These are phyloP conservation scores for Fusarium sarcochroum DNA, from an alignment of 2,329 filamentous ascomycete species.

Conservation along the genomic window DNA sequence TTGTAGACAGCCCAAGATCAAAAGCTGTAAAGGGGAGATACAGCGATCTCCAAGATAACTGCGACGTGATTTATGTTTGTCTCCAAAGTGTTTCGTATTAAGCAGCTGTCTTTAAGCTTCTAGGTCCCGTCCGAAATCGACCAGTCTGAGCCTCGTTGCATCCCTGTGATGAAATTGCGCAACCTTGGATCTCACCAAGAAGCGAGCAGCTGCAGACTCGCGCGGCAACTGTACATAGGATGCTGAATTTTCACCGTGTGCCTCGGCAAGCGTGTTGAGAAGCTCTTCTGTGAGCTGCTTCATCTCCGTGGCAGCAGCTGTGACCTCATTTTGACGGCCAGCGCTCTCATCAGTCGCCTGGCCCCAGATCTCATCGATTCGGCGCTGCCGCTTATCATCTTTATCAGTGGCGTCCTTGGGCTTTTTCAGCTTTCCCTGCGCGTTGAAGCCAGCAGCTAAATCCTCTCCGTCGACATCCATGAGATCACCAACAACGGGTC, in stretches of 20 bases:
- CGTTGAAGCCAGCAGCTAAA: conserved; percentile 71
- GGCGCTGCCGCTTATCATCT: conserved; percentile 68
- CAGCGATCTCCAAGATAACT: not conserved
- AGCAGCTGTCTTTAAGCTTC: conserved; percentile 60
- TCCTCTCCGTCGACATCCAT: conserved; percentile 74
- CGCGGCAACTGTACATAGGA: conserved; percentile 71
- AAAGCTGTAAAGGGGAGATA: not conserved
- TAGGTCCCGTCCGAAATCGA: conserved; percentile 76
- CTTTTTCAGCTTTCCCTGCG: conserved; percentile 70
- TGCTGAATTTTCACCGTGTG: conserved; percentile 67
- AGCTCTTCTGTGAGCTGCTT: conserved; percentile 71
- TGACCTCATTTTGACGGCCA: conserved; percentile 61
- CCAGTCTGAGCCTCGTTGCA: conserved; percentile 69
- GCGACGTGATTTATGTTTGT: not conserved
- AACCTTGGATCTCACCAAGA: conserved; percentile 75
- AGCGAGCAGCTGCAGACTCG: conserved; percentile 74
- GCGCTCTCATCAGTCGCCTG: conserved; percentile 41
- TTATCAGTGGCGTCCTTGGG: conserved; percentile 55
- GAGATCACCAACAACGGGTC: conserved; percentile 83
- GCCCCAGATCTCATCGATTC: conserved; percentile 76
- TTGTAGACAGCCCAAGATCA: not conserved
- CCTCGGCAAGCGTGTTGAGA: conserved; percentile 69
- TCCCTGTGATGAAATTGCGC: conserved; percentile 77
- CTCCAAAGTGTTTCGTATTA: not conserved
- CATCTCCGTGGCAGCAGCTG: conserved; percentile 70